Conservation (phyloP, 2,329 filamentous ascomycete species). For the Fusarium xylarioides region DNA sequence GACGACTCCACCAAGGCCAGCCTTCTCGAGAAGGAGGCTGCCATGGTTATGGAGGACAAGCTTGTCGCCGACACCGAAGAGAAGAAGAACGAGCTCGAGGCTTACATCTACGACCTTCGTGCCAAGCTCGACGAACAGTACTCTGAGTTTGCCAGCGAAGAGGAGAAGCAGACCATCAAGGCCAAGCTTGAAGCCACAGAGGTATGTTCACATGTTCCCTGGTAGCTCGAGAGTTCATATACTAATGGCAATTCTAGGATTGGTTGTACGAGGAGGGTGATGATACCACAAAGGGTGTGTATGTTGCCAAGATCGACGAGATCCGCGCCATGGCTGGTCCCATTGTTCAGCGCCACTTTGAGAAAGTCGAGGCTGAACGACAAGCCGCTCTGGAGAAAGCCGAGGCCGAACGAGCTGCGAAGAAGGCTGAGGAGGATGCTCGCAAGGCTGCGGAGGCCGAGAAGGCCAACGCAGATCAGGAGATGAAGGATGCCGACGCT, state of each 20-base stretch:
- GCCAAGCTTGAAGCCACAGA: constrained; percentile 84
- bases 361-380: constrained; percentile 90
- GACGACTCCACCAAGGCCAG: constrained; percentile 73
- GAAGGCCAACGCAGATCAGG: constrained; percentile 64
- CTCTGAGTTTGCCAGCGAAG: constrained; percentile 85
- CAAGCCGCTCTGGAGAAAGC: constrained; percentile 78
- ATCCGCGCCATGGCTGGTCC: constrained; percentile 90
- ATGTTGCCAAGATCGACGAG: constrained; percentile 95
- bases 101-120: constrained; percentile 95
- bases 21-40: constrained; percentile 82
- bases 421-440: constrained; percentile 70
- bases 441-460: constrained; percentile 63
- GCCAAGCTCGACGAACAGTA: constrained; percentile 95
- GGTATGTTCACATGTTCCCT: constrained; percentile 66
- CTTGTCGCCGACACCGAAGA: constrained; percentile 97
- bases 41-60: constrained; percentile 99
- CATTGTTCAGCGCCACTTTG: constrained; percentile 92
- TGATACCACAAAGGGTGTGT: constrained; percentile 91
- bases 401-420: constrained; percentile 81
- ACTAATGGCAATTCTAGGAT: constrained; percentile 67
- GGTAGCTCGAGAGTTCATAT: background rate
- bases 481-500: constrained; percentile 70
- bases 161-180: constrained; percentile 89
- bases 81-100: constrained; percentile 99
- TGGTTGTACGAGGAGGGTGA: constrained; percentile 99